Evolutionary conservation across 2,329 filamentous ascomycete species (phyloP).

Genomic region (Verticillium nubilum): DNA sequence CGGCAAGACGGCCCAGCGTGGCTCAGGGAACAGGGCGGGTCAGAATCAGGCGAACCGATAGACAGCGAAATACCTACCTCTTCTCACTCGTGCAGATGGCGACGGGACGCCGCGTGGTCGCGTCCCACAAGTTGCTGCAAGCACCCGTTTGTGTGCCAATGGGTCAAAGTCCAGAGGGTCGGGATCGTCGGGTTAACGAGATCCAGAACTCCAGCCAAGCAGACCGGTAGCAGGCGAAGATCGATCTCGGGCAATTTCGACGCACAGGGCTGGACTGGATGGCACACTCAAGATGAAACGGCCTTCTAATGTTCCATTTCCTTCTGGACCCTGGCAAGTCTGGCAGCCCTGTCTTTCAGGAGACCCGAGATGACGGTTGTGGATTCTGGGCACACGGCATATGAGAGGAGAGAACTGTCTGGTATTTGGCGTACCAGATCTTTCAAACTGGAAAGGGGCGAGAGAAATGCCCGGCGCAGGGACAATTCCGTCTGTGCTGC

Average conservation of each 20-base stretch:
- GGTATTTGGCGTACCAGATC: neutral
- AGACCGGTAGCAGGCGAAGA: neutral
- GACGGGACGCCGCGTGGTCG: neutral
- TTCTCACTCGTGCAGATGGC: neutral
- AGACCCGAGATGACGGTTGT: neutral
- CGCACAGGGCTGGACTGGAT: neutral
- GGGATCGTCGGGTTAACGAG: neutral
- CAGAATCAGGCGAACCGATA: neutral
- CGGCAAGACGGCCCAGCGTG: neutral
- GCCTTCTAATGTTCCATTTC: neutral
- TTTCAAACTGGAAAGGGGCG: neutral
- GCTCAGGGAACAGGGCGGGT: neutral
- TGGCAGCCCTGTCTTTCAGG: neutral
- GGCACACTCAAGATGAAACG: neutral
- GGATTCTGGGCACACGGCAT: neutral
- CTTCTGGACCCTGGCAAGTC: neutral
- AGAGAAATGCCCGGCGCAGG: neutral
- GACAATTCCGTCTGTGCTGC: conserved; percentile 1
- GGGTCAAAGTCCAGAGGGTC: neutral
- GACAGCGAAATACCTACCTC: neutral
- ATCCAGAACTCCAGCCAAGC: neutral
- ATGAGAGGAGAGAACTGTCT: neutral
- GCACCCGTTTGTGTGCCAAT: neutral
- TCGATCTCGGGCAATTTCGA: neutral
- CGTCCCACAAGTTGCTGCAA: neutral